These are phyloP conservation scores for Microbotryum lychnidis-dioicae DNA, from an alignment of 1,284 basidiomycete species.

Conservation along the genomic window DNA sequence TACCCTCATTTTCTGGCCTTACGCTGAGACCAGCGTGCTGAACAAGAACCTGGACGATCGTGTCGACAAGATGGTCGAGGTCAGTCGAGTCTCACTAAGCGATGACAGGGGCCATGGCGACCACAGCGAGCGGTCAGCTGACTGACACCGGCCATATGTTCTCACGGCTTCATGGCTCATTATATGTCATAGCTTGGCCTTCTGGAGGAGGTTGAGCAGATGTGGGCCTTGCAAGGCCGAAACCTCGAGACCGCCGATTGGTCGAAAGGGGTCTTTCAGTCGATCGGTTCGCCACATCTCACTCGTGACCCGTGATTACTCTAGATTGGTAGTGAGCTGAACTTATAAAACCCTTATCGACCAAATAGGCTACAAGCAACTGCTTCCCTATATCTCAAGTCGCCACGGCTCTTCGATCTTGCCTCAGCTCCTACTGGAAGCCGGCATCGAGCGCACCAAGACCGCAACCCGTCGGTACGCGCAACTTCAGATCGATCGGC, in stretches of 20 bases:
- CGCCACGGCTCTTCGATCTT: constrained; percentile 16
- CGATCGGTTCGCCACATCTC: constrained; percentile 61
- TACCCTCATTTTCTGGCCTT: constrained; percentile 84
- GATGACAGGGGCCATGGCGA: background rate
- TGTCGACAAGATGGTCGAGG: constrained; percentile 80
- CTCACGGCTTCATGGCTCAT: background rate
- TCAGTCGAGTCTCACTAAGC: constrained; percentile 41
- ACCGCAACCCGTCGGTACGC: constrained; percentile 81
- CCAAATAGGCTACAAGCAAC: constrained; percentile 42
- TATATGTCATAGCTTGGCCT: constrained; percentile 57
- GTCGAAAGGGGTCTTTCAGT: constrained; percentile 80
- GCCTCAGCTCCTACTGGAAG: constrained; percentile 43
- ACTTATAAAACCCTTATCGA: too few relatives aligned
- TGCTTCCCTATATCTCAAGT: constrained; percentile 27
- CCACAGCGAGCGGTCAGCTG: background rate
- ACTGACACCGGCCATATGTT: background rate
- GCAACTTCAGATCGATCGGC: constrained; percentile 81
- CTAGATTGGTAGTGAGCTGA: too few relatives aligned
- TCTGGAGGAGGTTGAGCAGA: constrained; percentile 62
- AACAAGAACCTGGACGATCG: constrained; percentile 63
- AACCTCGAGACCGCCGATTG: constrained; percentile 46
- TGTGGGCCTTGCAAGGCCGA: constrained; percentile 38
- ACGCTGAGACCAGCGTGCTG: constrained; percentile 59
- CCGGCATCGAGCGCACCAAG: constrained; percentile 71
- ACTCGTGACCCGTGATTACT: too few relatives aligned